Evolutionary conservation across 179 eudicot genomes (phyloP).

Genomic region (Heliamphora pulchella): DNA sequence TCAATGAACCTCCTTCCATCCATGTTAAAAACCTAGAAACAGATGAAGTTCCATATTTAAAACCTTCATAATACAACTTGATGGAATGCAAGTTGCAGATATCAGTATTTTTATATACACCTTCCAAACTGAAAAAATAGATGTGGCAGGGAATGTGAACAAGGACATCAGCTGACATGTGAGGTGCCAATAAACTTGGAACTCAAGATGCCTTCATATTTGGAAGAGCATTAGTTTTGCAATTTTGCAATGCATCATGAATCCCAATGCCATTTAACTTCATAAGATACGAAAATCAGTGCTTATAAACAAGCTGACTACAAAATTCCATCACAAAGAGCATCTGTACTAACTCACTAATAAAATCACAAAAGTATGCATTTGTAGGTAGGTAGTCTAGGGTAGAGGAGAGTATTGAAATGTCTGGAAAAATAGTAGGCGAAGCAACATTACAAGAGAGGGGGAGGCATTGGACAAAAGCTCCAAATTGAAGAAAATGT

Average conservation of each 20-base stretch:
- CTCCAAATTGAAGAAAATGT: too few species aligned
- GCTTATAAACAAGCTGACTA: background rate
- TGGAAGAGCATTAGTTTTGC: background rate
- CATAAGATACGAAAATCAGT: background rate
- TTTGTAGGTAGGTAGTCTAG: too few species aligned
- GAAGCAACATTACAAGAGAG: too few species aligned
- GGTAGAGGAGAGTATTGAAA: too few species aligned
- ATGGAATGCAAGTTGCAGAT: background rate
- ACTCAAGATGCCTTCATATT: background rate
- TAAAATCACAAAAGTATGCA: too few species aligned
- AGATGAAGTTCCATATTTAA: background rate
- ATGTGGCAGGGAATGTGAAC: background rate
- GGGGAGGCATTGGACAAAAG: too few species aligned
- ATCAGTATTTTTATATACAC: background rate
- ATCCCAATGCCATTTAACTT: constrained; percentile 6
- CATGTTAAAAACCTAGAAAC: constrained; percentile 72
- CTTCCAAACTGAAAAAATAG: background rate
- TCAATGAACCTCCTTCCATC: constrained; percentile 89
- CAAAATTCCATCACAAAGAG: background rate
- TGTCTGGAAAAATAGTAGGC: too few species aligned
- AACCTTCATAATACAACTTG: background rate
- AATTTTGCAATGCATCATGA: background rate
- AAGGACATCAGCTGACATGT: background rate
- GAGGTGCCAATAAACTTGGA: background rate
- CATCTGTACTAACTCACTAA: background rate